Conservation (phyloP, 495 filamentous ascomycete genomes). For the Bacidia gigantensis region DNA sequence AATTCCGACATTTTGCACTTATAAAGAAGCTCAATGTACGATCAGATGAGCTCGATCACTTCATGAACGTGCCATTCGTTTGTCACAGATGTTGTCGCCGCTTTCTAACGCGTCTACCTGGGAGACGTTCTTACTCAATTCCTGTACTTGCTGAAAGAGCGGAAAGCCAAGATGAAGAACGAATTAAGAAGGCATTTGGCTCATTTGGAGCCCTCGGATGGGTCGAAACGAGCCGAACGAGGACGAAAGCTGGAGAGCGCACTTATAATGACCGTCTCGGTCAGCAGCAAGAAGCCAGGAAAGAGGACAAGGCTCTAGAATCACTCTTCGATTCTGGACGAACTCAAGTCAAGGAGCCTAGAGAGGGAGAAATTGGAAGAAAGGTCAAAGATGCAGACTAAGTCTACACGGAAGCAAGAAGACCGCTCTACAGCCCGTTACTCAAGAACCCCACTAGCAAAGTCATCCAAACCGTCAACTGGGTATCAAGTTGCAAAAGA, state of each 20-base stretch:
- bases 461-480: too few relatives aligned
- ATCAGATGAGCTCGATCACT: too few relatives aligned
- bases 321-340: background rate
- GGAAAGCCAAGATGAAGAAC: background rate
- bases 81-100: slow-evolving; percentile 11
- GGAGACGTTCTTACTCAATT: background rate
- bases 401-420: too few relatives aligned
- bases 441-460: too few relatives aligned
- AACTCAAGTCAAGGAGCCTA: slow-evolving; percentile 1
- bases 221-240: background rate
- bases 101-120: background rate
- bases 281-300: background rate
- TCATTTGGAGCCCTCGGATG: background rate
- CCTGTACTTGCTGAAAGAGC: slow-evolving; percentile 1
- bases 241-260: background rate
- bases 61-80: slow-evolving; percentile 10
- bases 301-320: background rate
- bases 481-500: too few relatives aligned
- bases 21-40: too few relatives aligned
- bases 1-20: too few relatives aligned
- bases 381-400: too few relatives aligned
- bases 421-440: too few relatives aligned
- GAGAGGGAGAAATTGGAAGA: too few relatives aligned
- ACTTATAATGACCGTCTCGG: too few relatives aligned
- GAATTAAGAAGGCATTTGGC: background rate